Base-by-base conservation (phyloP, 495 filamentous ascomycete species). In the Neurospora hispaniola region DNA sequence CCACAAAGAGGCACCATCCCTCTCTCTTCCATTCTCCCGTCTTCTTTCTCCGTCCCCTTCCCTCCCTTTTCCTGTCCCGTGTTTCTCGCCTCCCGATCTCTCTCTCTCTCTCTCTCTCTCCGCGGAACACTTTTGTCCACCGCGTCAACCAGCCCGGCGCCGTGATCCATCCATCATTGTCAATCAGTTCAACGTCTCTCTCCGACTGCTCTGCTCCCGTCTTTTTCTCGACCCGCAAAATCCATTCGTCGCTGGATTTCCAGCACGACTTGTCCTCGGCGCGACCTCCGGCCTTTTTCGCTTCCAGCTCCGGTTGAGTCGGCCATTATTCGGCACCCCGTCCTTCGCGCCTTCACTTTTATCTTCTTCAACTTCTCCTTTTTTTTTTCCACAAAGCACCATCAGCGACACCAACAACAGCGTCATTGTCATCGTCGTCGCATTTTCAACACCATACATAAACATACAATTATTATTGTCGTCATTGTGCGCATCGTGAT, bases 211-310 rank as follows among this genome's bases (percentile, higher is more conserved):
- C 27, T 31, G 27, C 27, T 31, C 27, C 27, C 27, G 27, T 31
- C 27, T 31, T 12, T 16, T 16, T 39, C 40, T 42, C 70, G 66
- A n/a, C 35, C 23, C 20, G 27, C 46, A 10, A 31, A 10, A 59
- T 12, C 14, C 48, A 59, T 59, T 69, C 44, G 42, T 31, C 39
- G 31, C 44, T 59, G 44, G 38, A 66, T 27, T 23, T 46, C n/a
- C 66, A 43, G 70, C 71, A 54, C 2, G n/a, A 23, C 3, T 12
- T 12, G 20, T 20, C 70, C 41, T 76, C 75, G 75, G 78, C 71
- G 69, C 73, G 78, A 70, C 73, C 72, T 73, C 73, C 23, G 48
- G 40, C 43, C 35, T 72, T 71, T 74, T 73, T 48, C 42, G 71
- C 69, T 74, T 73, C n/a, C 46, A 41, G 46, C 71, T 70, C 73